phyloP scores from a whole-genome alignment of 192 early-diverging fungal species.

The Backusella tarrabulga region DNA sequence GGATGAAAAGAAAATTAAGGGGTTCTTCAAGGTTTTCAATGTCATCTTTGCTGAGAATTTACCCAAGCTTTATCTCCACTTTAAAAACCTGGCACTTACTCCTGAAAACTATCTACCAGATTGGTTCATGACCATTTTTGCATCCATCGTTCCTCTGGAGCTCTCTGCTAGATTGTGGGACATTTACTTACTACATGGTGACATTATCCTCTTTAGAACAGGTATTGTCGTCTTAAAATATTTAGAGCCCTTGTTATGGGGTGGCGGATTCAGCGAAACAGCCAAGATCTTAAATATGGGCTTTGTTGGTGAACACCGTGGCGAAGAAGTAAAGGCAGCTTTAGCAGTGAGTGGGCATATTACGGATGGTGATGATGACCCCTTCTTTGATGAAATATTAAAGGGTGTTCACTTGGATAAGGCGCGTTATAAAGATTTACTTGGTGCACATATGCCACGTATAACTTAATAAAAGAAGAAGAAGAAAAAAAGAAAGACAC shows the following conservation, averaged over 20 bases:
- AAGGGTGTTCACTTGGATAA: conserved; percentile 23
- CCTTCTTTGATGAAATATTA: conserved; percentile 38
- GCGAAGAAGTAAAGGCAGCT: conserved; percentile 38
- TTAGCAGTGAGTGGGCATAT: conserved; percentile 37
- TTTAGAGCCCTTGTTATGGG: conserved; percentile 40
- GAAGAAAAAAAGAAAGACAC: background rate
- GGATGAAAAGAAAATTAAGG: conserved; percentile 35
- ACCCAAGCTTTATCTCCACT: conserved; percentile 43
- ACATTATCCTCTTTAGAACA: conserved; percentile 37
- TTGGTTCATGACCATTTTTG: conserved; percentile 45
- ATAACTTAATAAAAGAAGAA: background rate
- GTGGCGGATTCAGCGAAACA: conserved; percentile 38
- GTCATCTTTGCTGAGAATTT: conserved; percentile 40
- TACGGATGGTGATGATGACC: conserved; percentile 36
- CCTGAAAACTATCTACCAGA: conserved; percentile 39
- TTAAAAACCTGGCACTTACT: conserved; percentile 35
- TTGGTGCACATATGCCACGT: conserved; percentile 22
- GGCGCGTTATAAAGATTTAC: conserved; percentile 19
- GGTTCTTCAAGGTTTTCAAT: conserved; percentile 40
- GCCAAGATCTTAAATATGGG: conserved; percentile 34
- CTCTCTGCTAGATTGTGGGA: conserved; percentile 41
- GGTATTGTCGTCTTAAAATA: conserved; percentile 37
- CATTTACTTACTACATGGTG: conserved; percentile 39
- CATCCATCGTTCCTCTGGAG: conserved; percentile 39
- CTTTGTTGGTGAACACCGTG: conserved; percentile 40